Percentiles rank a stretch among this genome's conserved stretches.
Evolutionary conservation across 2,329 filamentous ascomycete genomes (phyloP).

Genomic region (Cladosporium sp.): DNA sequence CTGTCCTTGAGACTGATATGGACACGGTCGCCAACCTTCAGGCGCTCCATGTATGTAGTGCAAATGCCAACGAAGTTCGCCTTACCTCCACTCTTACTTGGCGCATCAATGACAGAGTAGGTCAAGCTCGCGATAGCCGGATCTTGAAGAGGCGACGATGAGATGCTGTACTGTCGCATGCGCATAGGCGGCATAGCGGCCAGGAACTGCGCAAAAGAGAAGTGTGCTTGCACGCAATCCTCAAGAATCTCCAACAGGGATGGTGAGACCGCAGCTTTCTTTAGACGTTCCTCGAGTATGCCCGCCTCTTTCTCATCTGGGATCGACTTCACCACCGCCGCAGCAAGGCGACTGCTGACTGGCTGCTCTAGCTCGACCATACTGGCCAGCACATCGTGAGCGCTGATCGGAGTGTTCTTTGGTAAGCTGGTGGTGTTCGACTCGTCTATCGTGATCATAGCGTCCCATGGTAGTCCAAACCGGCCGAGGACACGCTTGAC

Average conservation of each 20-base stretch:
- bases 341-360: not conserved
- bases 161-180: constrained; percentile 21
- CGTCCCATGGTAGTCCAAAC: constrained; percentile 66
- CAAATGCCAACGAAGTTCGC: constrained; percentile 34
- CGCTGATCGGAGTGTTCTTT: constrained; percentile 54
- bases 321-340: constrained; percentile 45
- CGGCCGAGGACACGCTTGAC: constrained; percentile 59
- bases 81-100: constrained; percentile 49
- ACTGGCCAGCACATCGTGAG: constrained; percentile 58
- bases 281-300: not conserved
- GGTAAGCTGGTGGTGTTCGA: constrained; percentile 66
- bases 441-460: constrained; percentile 31
- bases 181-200: constrained; percentile 71
- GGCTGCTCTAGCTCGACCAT: constrained; percentile 70
- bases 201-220: constrained; percentile 63
- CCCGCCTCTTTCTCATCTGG: constrained; percentile 13
- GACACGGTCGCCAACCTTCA: constrained; percentile 52
- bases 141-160: constrained; percentile 33
- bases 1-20: constrained; percentile 33
- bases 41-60: constrained; percentile 37
- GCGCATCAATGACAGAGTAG: constrained; percentile 38
- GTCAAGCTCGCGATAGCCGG: constrained; percentile 36
- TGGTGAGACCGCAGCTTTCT: not conserved
- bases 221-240: constrained; percentile 51
- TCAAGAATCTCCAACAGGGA: constrained; percentile 62